Evolutionary conservation across 2,329 filamentous ascomycete genomes (phyloP).

Genomic region (Lecanicillium sp.): DNA sequence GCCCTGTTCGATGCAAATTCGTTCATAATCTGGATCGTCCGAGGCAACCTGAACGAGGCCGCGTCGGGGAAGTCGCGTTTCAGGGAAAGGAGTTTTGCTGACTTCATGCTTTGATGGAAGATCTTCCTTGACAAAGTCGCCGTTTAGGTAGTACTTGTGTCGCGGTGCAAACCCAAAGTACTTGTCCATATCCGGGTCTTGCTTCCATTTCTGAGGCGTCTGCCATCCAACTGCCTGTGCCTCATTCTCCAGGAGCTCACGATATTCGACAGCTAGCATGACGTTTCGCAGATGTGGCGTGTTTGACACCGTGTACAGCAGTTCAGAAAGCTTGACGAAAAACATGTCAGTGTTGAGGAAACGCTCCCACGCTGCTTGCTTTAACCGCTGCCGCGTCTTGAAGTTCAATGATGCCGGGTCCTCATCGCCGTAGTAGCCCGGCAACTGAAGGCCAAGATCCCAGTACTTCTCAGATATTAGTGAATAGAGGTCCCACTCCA

Average conservation of each 20-base stretch:
- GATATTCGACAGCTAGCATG: conserved; percentile 49
- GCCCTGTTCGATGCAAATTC: conserved; percentile 50
- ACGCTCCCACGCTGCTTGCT: conserved; percentile 40
- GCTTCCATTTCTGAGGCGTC: conserved; percentile 47
- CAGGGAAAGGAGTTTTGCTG: conserved; percentile 47
- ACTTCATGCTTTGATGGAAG: conserved; percentile 36
- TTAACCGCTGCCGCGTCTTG: conserved; percentile 36
- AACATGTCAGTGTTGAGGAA: conserved; percentile 56
- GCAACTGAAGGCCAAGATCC: conserved; percentile 45
- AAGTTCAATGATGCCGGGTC: conserved; percentile 37
- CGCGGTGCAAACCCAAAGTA: conserved; percentile 47
- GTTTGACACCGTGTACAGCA: conserved; percentile 50
- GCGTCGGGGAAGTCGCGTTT: conserved; percentile 46
- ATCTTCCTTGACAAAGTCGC: conserved; percentile 44
- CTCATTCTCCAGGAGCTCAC: conserved; percentile 48
- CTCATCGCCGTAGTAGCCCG: conserved; percentile 40
- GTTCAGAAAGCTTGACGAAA: conserved; percentile 55
- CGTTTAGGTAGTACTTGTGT: conserved; percentile 52
- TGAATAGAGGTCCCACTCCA: conserved; percentile 49
- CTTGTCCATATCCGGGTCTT: conserved; percentile 46
- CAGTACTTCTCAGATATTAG: conserved; percentile 42
- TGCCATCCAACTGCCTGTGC: conserved; percentile 33
- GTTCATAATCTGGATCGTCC: conserved; percentile 49
- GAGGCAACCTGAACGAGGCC: conserved; percentile 44
- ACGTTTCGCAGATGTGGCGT: conserved; percentile 51